Percentiles rank a stretch among this genome's conserved stretches.
Conservation (phyloP, 75 land plant species). For the Pseudotsuga menziesii region DNA sequence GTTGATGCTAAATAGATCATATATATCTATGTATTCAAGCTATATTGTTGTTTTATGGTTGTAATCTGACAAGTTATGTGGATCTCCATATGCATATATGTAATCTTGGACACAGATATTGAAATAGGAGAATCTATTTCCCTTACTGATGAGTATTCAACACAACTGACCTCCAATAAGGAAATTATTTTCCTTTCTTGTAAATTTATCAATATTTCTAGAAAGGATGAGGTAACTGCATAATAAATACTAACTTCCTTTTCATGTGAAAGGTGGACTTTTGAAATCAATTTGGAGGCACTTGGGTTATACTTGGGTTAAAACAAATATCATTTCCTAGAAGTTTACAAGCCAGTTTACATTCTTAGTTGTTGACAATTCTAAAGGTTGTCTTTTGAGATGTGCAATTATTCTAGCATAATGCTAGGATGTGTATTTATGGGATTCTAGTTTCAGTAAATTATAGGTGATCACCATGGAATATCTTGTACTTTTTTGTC, state of each 20-base stretch:
- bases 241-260: background rate
- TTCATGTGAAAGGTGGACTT: background rate
- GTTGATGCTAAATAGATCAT: too few species aligned
- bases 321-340: background rate
- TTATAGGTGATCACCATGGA: slow-evolving; percentile 8
- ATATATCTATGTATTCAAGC: too few species aligned
- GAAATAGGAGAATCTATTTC: slow-evolving; percentile 46
- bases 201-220: slow-evolving; percentile 27
- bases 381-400: slow-evolving; percentile 7
- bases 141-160: slow-evolving; percentile 23
- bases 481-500: background rate
- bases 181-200: slow-evolving; percentile 27
- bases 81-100: slow-evolving; percentile 16
- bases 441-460: slow-evolving; percentile 7
- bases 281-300: background rate
- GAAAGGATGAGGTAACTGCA: slow-evolving; percentile 31
- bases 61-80: slow-evolving; percentile 2
- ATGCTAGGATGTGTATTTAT: slow-evolving; percentile 9
- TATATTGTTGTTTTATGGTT: background rate
- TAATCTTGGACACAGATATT: slow-evolving; percentile 27
- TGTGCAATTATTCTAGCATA: slow-evolving; percentile 11
- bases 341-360: background rate
- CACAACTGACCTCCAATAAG: slow-evolving; percentile 26
- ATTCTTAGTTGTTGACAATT: slow-evolving; percentile 1
- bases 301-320: background rate